Evolutionary conservation across 306 rosid species (phyloP).

Genomic region (Quercus berberidifolia): DNA sequence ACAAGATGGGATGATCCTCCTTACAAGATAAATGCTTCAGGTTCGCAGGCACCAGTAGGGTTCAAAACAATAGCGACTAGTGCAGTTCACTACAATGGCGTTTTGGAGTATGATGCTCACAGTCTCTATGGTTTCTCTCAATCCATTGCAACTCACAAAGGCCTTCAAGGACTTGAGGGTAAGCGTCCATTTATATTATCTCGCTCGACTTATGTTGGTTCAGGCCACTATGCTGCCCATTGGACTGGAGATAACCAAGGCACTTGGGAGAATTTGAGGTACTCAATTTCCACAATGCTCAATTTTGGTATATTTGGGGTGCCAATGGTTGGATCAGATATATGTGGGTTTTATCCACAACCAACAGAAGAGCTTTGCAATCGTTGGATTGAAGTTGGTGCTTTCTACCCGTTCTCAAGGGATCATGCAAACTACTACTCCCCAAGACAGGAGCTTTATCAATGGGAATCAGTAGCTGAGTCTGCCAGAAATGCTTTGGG

Average conservation of each 20-base stretch:
- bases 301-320: constrained; percentile 95
- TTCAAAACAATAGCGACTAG: constrained; percentile 94
- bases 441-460: constrained; percentile 96
- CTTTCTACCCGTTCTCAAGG: constrained; percentile 94
- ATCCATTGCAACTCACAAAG: constrained; percentile 83
- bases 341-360: constrained; percentile 87
- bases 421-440: constrained; percentile 92
- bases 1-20: constrained; percentile 97
- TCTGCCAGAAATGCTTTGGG: constrained; percentile 91
- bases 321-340: constrained; percentile 98
- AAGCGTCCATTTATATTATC: constrained; percentile 83
- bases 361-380: constrained; percentile 97
- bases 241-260: constrained; percentile 98
- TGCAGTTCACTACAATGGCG: constrained; percentile 84
- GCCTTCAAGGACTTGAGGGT: constrained; percentile 74
- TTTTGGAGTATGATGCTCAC: constrained; percentile 93
- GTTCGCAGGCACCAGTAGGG: constrained; percentile 72
- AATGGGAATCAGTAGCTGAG: constrained; percentile 83
- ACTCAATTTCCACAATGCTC: constrained; percentile 86
- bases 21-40: constrained; percentile 91
- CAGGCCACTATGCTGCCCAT: constrained; percentile 89
- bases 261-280: constrained; percentile 78
- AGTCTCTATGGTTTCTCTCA: constrained; percentile 89
- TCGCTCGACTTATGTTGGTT: constrained; percentile 91
- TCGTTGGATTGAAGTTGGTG: constrained; percentile 97